phyloP scores from a whole-genome alignment of 257 asterid species.

The Solanum chiquidenum region DNA sequence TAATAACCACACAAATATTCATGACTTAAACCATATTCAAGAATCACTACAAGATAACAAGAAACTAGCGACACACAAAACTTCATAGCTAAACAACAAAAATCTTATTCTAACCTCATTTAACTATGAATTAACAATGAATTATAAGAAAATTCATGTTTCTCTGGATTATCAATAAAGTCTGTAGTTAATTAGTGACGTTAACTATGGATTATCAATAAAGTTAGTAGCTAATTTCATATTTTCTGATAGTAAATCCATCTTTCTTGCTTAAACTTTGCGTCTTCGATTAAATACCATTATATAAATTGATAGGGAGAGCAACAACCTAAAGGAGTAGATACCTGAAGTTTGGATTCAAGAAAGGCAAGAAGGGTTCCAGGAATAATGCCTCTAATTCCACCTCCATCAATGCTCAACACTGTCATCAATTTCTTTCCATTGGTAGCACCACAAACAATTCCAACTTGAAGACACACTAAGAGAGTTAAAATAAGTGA shows the following conservation, averaged over 20 bases:
- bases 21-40: neutral
- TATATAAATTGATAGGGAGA: neutral
- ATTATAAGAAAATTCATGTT: too few species aligned
- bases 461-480: neutral
- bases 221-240: neutral
- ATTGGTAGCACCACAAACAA: slow-evolving; percentile 17
- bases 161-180: too few species aligned
- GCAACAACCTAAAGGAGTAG: neutral
- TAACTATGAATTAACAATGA: too few species aligned
- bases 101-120: neutral
- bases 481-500: neutral
- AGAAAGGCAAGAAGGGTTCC: slow-evolving; percentile 38
- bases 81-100: neutral
- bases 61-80: neutral
- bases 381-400: slow-evolving; percentile 52
- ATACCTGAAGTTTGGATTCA: slow-evolving; percentile 53
- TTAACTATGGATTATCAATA: neutral
- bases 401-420: slow-evolving; percentile 60
- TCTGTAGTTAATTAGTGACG: neutral
- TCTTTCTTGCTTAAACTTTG: neutral
- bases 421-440: slow-evolving; percentile 36
- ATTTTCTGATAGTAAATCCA: too few species aligned
- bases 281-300: neutral
- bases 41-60: neutral
- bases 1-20: neutral